Base-by-base conservation (phyloP, 192 early-diverging fungal genomes). In the Podila epigama region DNA sequence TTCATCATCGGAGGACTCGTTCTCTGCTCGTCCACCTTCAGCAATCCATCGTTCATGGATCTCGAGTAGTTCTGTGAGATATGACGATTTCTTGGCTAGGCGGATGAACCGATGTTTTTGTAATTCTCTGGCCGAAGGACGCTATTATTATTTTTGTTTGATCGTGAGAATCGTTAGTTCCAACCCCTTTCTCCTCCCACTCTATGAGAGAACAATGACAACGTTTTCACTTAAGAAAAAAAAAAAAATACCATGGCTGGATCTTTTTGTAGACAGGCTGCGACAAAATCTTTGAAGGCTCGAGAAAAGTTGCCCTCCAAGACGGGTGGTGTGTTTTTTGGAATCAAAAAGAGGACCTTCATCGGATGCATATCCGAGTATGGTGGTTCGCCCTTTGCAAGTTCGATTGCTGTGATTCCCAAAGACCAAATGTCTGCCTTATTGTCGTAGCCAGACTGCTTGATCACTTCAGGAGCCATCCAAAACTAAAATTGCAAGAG, bases 381-480 rank as follows among this genome's bases (percentile, higher is more conserved):
- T 32, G 97, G 98, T 20, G 98, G 96, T 67, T 91, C 85, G 11
- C 95, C 95, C 57, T 95, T 95, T 7, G 96, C 96, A 13, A 99
- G 80, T 82, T 99, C 97, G 39, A 98, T 95, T 0, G 95, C 96
- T 6, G 97, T 99, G 63, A 99, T 97, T 0, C 97, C 97, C 34
- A 97, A 82, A 27, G 92, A 94, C 97, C 97, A 99, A n/a, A 99
- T 97, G 83, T 99, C 97, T 0, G 97, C 97, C 66, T 96, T 96
- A 73, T 88, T 91, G 85, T 96, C 92, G 73, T 98, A 99, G 12
- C 93, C 94, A 2, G 93, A 92, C 80, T 96, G 94, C 79, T 94
- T 89, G 79, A 99, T 99, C 2, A 97, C 93, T 79, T 97, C 94
- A 5, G 95, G 94, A 18, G 94, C 93, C 94, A 95, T 96, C 95